Percentiles rank a stretch among this genome's conserved stretches.
Conservation (phyloP, 2,329 filamentous ascomycete species). For the Ophiostoma sp. region DNA sequence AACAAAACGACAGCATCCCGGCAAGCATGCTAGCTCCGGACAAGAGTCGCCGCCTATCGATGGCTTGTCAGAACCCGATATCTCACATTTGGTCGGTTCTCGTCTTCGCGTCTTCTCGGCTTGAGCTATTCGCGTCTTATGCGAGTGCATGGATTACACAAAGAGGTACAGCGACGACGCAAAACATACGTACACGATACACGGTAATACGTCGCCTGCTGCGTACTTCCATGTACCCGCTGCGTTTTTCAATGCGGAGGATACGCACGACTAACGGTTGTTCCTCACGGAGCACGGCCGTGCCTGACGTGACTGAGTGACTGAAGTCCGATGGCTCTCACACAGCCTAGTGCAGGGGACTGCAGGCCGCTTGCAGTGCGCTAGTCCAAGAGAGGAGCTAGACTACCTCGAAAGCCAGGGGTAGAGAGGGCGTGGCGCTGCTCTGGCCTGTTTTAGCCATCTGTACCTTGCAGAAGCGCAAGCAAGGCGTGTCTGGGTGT, state of each 20-base stretch:
- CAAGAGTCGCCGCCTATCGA: neutral
- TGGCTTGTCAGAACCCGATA: neutral
- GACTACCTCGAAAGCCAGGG: conserved; percentile 17
- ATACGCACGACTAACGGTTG: conserved; percentile 11
- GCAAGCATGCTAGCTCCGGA: neutral
- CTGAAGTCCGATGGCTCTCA: conserved; percentile 16
- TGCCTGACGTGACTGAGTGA: conserved; percentile 22
- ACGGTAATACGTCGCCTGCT: neutral
- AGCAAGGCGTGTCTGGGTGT: neutral
- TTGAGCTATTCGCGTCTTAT: conserved; percentile 7
- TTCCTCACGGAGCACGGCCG: conserved; percentile 12
- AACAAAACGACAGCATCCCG: neutral
- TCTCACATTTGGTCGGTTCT: neutral
- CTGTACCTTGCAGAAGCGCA: conserved; percentile 24
- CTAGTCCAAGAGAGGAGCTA: conserved; percentile 19
- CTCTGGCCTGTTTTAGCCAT: conserved; percentile 22
- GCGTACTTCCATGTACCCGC: neutral
- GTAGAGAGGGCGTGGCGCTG: conserved; percentile 16
- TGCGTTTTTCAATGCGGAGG: neutral
- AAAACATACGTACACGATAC: neutral
- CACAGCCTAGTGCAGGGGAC: conserved; percentile 22
- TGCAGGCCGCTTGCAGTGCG: conserved; percentile 18
- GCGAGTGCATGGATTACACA: conserved; percentile 7
- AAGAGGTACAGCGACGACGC: neutral
- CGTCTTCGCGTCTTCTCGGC: neutral